Evolutionary conservation across 768 basidiomycete genomes (phyloP).

Genomic region (Ephemerocybe angulata): DNA sequence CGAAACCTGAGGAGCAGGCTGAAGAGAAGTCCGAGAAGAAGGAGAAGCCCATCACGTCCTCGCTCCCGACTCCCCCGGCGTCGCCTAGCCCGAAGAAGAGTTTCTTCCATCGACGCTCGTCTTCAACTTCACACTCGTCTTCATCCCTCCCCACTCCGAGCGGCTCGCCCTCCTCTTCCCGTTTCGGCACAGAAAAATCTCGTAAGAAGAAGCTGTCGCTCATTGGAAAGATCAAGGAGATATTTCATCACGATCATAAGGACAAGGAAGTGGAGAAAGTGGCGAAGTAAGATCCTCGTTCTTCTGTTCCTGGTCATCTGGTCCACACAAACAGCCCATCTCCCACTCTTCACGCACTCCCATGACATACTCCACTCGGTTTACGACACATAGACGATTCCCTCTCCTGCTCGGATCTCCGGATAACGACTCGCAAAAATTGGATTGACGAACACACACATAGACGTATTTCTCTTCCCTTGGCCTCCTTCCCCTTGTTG

Average conservation of each 20-base stretch:
- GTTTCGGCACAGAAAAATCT: constrained; percentile 22
- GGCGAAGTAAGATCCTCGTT: constrained; percentile 3
- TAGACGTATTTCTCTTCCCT: not conserved
- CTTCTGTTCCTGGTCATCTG: not conserved
- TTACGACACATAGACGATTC: constrained; percentile 2
- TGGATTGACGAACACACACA: not conserved
- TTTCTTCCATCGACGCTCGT: constrained; percentile 10
- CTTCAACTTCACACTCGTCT: not conserved
- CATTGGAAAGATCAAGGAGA: constrained; percentile 48
- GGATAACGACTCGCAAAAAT: not conserved
- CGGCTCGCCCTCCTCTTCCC: constrained; percentile 17
- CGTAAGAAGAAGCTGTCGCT: constrained; percentile 53
- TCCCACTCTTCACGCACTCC: not conserved
- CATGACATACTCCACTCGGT: not conserved
- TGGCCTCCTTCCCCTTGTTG: not conserved
- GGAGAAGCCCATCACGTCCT: not conserved
- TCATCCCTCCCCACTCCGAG: constrained; percentile 25
- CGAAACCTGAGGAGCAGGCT: not conserved
- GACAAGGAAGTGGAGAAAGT: constrained; percentile 34
- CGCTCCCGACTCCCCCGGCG: constrained; percentile 12
- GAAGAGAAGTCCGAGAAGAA: constrained; percentile 9
- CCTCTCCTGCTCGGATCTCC: not conserved
- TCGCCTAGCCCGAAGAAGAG: constrained; percentile 16
- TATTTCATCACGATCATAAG: constrained; percentile 47
- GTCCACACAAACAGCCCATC: not conserved